phyloP scores from a whole-genome alignment of 768 basidiomycete genomes.

The Mycena albidolilacea region DNA sequence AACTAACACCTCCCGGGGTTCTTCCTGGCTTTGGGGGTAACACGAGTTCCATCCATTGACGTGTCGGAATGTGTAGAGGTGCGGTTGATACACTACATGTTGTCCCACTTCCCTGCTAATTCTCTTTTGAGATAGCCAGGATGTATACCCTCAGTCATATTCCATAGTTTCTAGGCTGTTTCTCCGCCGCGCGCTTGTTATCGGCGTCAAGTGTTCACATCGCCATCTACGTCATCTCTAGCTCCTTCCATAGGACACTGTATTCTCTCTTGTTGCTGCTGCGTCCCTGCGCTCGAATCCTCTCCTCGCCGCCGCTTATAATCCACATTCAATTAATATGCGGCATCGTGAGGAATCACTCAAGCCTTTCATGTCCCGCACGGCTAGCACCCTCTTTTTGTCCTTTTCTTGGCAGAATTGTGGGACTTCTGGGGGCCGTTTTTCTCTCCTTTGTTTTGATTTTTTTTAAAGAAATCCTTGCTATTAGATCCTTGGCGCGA shows the following conservation, averaged over 20 bases:
- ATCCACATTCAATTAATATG: background rate
- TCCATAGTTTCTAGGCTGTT: too few species aligned
- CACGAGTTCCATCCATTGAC: background rate
- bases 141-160: too few species aligned
- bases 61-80: background rate
- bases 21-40: too few species aligned
- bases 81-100: too few species aligned
- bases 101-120: too few species aligned
- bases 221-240: background rate
- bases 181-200: too few species aligned
- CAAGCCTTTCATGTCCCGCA: background rate
- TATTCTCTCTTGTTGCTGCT: background rate
- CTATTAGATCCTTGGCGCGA: background rate
- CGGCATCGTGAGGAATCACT: conserved; percentile 4
- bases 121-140: too few species aligned
- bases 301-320: too few species aligned
- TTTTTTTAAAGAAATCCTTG: background rate
- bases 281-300: conserved; percentile 1
- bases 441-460: background rate
- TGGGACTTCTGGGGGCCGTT: background rate
- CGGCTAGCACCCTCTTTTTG: too few species aligned
- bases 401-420: too few species aligned
- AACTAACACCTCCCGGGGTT: background rate
- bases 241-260: background rate
- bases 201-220: too few species aligned